Percentiles rank a stretch among this genome's conserved stretches.
These are phyloP conservation scores for Xylariaceae sp. DNA, from an alignment of 2,329 filamentous ascomycete genomes.

Conservation along the genomic window DNA sequence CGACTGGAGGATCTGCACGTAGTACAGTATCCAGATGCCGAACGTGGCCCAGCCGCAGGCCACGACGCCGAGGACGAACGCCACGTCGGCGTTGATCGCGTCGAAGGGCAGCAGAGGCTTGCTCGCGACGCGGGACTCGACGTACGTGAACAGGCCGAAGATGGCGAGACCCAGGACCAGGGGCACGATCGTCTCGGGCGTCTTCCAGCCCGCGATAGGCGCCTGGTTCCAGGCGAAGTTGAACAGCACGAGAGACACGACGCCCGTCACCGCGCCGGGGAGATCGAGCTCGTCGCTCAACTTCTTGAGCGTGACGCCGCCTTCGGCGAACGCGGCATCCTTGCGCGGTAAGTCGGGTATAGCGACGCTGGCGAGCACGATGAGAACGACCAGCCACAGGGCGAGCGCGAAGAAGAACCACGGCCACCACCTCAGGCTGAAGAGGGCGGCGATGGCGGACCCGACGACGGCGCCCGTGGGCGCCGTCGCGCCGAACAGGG, in stretches of 20 bases:
- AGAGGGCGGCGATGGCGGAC: slow-evolving; percentile 14
- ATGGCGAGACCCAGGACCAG: slow-evolving; percentile 47
- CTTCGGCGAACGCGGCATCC: slow-evolving; percentile 12
- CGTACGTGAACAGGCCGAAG: slow-evolving; percentile 43
- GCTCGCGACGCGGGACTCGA: slow-evolving; percentile 39
- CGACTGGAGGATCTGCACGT: slow-evolving; percentile 35
- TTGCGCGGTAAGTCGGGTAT: slow-evolving; percentile 22
- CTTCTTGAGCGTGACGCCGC: slow-evolving; percentile 14
- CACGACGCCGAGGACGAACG: slow-evolving; percentile 44
- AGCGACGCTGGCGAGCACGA: slow-evolving; percentile 18
- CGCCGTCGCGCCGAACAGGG: slow-evolving; percentile 26
- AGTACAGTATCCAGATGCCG: slow-evolving; percentile 39
- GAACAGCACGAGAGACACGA: slow-evolving; percentile 47
- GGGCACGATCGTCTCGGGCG: slow-evolving; percentile 44
- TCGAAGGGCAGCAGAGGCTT: slow-evolving; percentile 48
- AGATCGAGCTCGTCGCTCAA: slow-evolving; percentile 22
- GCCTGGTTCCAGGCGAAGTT: slow-evolving; percentile 58
- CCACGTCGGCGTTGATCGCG: slow-evolving; percentile 40
- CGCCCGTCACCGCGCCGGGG: slow-evolving; percentile 33
- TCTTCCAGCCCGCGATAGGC: slow-evolving; percentile 46
- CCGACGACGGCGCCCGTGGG: slow-evolving; percentile 23
- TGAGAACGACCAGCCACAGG: slow-evolving; percentile 19
- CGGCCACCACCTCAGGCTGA: slow-evolving; percentile 27
- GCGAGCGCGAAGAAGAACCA: slow-evolving; percentile 24
- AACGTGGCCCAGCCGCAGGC: slow-evolving; percentile 40